Percentiles rank a stretch among this genome's conserved stretches.
These are phyloP conservation scores for Steccherinum ochraceum DNA, from an alignment of 768 basidiomycete species.

Conservation along the genomic window DNA sequence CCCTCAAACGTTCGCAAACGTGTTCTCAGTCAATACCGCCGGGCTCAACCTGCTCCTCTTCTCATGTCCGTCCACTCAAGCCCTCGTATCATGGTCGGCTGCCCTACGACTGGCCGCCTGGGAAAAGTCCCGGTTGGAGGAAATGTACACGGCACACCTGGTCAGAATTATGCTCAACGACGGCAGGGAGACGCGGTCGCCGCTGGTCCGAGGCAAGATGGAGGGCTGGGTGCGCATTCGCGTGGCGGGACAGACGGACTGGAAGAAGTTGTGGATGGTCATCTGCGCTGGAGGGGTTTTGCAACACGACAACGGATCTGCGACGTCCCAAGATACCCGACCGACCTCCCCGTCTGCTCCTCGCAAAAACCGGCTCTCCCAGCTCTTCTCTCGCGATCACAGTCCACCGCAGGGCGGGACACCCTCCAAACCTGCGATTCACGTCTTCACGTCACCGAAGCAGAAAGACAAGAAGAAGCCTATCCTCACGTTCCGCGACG, in stretches of 20 bases:
- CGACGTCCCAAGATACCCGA: conserved; percentile 17
- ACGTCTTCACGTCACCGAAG: conserved; percentile 58
- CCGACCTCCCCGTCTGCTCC: conserved; percentile 10
- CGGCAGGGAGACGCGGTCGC: conserved; percentile 49
- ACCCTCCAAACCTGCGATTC: conserved; percentile 33
- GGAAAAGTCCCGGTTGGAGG: conserved; percentile 93
- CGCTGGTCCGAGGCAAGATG: conserved; percentile 65
- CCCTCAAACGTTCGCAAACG: conserved; percentile 58
- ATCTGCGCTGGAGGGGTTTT: conserved; percentile 42
- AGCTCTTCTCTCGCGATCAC: conserved; percentile 54
- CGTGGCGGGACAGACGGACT: conserved; percentile 95
- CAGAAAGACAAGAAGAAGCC: conserved; percentile 71
- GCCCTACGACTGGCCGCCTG: conserved; percentile 86
- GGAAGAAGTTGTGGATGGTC: conserved; percentile 88
- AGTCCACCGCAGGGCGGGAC: conserved; percentile 20
- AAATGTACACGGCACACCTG: conserved; percentile 95
- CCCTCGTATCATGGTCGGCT: conserved; percentile 84
- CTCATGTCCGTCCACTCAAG: conserved; percentile 67
- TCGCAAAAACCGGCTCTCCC: conserved; percentile 56
- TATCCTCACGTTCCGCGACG: conserved; percentile 57
- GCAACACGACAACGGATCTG: conserved; percentile 19
- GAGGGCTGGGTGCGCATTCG: conserved; percentile 92
- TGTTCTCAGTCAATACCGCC: conserved; percentile 90
- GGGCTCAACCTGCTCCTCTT: conserved; percentile 88
- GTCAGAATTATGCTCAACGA: conserved; percentile 68